Conservation (phyloP, 1,284 basidiomycete species). For the Afroboletus lepidellus region DNA sequence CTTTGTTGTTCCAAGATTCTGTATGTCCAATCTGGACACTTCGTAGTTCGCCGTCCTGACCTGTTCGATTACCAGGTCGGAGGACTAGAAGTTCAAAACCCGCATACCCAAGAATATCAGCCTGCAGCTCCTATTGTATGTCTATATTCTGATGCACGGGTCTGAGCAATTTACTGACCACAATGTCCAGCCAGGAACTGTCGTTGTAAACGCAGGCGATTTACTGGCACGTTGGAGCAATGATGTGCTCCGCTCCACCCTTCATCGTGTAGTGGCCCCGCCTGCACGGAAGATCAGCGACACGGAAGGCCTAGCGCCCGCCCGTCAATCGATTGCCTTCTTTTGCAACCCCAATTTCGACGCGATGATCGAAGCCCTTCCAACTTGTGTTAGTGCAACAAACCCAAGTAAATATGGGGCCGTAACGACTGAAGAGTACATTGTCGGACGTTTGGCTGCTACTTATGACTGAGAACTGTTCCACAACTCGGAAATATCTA, state of each 20-base stretch:
- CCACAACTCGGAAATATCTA: neutral
- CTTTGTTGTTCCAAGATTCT: constrained; percentile 81
- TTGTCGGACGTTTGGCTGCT: constrained; percentile 65
- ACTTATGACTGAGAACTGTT: constrained; percentile 44
- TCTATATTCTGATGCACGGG: neutral
- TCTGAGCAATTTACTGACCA: constrained; percentile 10
- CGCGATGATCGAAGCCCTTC: constrained; percentile 68
- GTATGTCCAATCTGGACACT: constrained; percentile 36
- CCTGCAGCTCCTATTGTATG: constrained; percentile 75
- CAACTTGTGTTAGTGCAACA: constrained; percentile 60
- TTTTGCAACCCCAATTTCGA: constrained; percentile 84
- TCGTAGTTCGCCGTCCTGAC: neutral
- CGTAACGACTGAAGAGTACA: constrained; percentile 74
- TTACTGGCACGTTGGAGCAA: constrained; percentile 84
- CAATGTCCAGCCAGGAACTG: constrained; percentile 61
- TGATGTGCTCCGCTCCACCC: constrained; percentile 73
- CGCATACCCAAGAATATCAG: constrained; percentile 67
- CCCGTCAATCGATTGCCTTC: constrained; percentile 80
- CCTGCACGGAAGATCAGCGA: constrained; percentile 48
- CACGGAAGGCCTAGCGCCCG: constrained; percentile 55
- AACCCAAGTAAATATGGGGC: constrained; percentile 55
- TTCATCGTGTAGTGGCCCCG: constrained; percentile 81
- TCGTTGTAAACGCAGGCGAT: constrained; percentile 84
- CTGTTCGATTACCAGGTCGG: constrained; percentile 52
- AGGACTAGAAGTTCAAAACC: constrained; percentile 80